Base-by-base conservation (phyloP, 768 basidiomycete genomes). In the Xerocomellus dryophilus region DNA sequence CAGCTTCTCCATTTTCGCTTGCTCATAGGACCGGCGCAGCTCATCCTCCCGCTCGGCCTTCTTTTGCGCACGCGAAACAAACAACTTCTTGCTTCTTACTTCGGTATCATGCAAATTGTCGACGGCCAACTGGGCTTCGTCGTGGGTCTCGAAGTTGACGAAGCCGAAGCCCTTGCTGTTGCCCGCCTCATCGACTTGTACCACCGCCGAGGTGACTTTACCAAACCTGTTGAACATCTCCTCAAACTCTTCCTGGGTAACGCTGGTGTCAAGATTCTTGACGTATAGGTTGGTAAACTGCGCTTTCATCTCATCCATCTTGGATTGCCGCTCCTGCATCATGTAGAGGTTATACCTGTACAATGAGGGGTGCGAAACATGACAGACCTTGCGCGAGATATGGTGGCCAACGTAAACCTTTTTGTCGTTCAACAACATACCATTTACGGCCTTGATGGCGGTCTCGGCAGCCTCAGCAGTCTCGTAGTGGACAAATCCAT, bases 401-500 rank as follows among this genome's bases (percentile, higher is more conserved):
- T 99, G 96, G 68, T 93, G 83, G 51, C 97, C 97, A 61, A 99
- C 97, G 65, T 87, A 99, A 61, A 99, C 97, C 79, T 98, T 98
- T 78, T 97, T 98, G 80, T 99, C 97, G 74, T 98, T 98, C 70
- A 99, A 79, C 61, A 99, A 74, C 97, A 99, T 99, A 61, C 96
- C 94, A 71, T 99, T 97, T 70, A 98, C 97, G 51, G 93, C 89
- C 74, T 97, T 95, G 81, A 99, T 98, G 61, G 97, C 97, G 47
- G 81, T 85, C 14, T 95, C 91, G 54, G 95, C 94, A 18, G 96
- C 90, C 74, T 98, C 97, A 46, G 89, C 90, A 52, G 94, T 97
- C 76, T 98, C 94, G 74, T 98, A 99, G 73, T 99, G 97, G 53
- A 99, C 97, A 73, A 96, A 99, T 39, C 96, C 97, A 69, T 98